Percentiles rank a stretch among this genome's conserved stretches.
Evolutionary conservation across 495 filamentous ascomycete species (phyloP).

Genomic region (Penicillium parvum): DNA sequence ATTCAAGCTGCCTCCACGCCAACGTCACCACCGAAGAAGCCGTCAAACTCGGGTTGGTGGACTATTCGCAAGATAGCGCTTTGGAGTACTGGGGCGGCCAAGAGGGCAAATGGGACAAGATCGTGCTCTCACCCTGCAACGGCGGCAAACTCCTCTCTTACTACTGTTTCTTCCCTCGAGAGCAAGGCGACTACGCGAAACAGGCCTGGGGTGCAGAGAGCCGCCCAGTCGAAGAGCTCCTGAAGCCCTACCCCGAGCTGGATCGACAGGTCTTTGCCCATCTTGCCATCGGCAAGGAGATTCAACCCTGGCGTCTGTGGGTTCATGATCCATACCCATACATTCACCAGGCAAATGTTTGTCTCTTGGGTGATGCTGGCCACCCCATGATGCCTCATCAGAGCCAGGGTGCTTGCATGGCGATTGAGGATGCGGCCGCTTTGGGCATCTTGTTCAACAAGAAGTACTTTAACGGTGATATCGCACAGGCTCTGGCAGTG

Average conservation of each 20-base stretch:
- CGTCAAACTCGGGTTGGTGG: constrained; percentile 35
- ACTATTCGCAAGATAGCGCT: constrained; percentile 41
- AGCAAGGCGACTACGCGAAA: constrained; percentile 36
- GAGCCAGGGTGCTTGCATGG: constrained; percentile 49
- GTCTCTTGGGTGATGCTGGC: constrained; percentile 38
- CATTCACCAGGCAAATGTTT: constrained; percentile 27
- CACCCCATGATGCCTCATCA: constrained; percentile 52
- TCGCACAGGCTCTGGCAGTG: constrained; percentile 31
- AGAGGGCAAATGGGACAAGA: constrained; percentile 46
- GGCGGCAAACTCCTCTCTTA: constrained; percentile 43
- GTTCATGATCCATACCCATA: constrained; percentile 46
- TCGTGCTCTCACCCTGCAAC: constrained; percentile 47
- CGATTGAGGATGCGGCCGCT: constrained; percentile 48
- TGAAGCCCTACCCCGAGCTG: constrained; percentile 42
- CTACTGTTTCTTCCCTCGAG: constrained; percentile 49
- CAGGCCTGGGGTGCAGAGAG: constrained; percentile 40
- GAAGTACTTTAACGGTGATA: constrained; percentile 37
- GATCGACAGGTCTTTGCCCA: constrained; percentile 38
- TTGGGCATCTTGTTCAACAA: constrained; percentile 44
- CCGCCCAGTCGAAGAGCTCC: constrained; percentile 36
- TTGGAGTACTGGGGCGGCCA: constrained; percentile 50
- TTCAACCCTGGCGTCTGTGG: constrained; percentile 47
- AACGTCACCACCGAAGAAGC: constrained; percentile 44
- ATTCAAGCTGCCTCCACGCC: constrained; percentile 43
- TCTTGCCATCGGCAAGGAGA: constrained; percentile 39